Percentiles rank a stretch among this genome's conserved stretches.
Conservation (phyloP, 352 stramenopile species). For the Phytophthora multivora region DNA sequence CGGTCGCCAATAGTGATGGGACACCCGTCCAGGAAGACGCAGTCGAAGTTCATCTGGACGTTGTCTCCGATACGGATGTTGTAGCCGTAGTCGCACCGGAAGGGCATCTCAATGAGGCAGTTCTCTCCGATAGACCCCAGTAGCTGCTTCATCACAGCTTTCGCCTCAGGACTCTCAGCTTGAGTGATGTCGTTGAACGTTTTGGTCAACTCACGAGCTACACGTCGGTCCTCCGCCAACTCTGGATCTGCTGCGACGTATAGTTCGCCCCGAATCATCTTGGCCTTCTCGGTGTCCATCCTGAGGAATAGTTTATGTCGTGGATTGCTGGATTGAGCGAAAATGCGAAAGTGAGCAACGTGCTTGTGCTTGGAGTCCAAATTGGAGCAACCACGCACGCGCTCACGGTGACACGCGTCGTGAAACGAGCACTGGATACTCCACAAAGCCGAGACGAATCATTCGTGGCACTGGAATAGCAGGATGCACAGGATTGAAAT, state of each 20-base stretch:
- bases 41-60: slow-evolving; percentile 89
- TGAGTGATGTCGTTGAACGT: slow-evolving; percentile 43
- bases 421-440: no score
- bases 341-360: no score
- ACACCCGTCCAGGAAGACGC: slow-evolving; percentile 79
- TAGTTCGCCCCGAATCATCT: slow-evolving; percentile 59
- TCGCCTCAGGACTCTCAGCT: slow-evolving; percentile 28
- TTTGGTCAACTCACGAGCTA: slow-evolving; percentile 30
- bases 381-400: no score
- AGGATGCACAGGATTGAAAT: no score
- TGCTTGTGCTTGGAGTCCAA: no score
- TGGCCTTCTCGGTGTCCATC: slow-evolving; percentile 43
- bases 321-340: no score
- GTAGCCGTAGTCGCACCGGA: slow-evolving; percentile 89
- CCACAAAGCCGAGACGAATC: no score
- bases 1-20: slow-evolving; percentile 74
- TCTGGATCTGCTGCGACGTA: slow-evolving; percentile 39
- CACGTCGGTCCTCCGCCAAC: slow-evolving; percentile 40
- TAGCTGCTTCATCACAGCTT: slow-evolving; percentile 34
- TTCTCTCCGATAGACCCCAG: slow-evolving; percentile 41
- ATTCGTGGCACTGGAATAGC: no score
- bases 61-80: slow-evolving; percentile 73
- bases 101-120: slow-evolving; percentile 74
- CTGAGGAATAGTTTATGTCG: background rate
- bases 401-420: no score